Base-by-base conservation (phyloP, 1,139 yeast genomes). In the Taphrina confusa region DNA sequence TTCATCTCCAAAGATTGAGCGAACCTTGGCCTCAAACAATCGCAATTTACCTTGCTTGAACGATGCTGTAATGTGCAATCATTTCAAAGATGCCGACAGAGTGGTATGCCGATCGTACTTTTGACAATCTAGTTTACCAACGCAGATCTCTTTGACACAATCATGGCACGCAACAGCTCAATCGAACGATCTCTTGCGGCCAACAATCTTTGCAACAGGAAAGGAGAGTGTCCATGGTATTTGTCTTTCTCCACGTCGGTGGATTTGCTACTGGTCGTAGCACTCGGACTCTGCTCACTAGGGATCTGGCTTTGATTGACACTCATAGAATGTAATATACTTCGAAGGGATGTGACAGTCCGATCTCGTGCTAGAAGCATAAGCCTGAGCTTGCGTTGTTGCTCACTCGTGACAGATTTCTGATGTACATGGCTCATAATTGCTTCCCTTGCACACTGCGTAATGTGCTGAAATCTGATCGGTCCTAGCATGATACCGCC, bases 321-420 rank as follows among this genome's bases (percentile, higher is more conserved):
- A 5, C 25, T 18, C 42, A 18, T 37, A 9, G 42, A 18, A 11
- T 37, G 42, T 37, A 37, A 6, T 84, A 73, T 56, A 22, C 16
- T 25, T n/a, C 59, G 49, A 33, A 60, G 57, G 18, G 58, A 28
- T 18, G 18, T n/a, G 16, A 56, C 34, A 6, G 60, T 47, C 46
- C 37, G 14, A 33, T 60, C 59, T 11, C 61, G 28, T 12, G 51
- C 60, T 20, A 12, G 16, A 11, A 55, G 31, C 27, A 46, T 28
- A 4, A 33, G 14, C 22, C 37, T 36, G 12, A 46, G 37, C 30
- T 37, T 46, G 23, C 39, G 42, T 31, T 25, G 2, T 20, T 36
- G 44, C 11, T 33, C 23, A 16, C 25, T 30, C 23, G 20, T 27
- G 16, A 46, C 45, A 14, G 42, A 46, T n/a, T 47, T 37, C 45